Evolutionary conservation across 208 protist genomes (phyloP).

Genomic region (Trypanosoma mega): DNA sequence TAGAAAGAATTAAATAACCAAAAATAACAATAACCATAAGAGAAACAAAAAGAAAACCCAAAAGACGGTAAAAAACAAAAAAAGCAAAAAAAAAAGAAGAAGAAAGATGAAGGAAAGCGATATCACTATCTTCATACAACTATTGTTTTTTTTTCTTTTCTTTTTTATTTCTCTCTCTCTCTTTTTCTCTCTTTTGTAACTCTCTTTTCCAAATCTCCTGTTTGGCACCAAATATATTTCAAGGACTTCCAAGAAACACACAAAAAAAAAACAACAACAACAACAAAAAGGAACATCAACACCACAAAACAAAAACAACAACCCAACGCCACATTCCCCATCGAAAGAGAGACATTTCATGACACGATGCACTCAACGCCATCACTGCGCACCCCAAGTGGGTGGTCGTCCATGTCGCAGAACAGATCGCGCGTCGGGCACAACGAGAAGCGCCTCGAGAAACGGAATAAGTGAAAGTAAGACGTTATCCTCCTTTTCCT

Average conservation of each 20-base stretch:
- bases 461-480: conserved; percentile 71
- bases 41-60: not conserved
- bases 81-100: not conserved
- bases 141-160: not conserved
- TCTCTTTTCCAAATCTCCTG: too few species aligned
- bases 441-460: conserved; percentile 74
- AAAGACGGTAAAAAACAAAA: not conserved
- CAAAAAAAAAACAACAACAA: too few species aligned
- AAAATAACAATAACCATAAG: not conserved
- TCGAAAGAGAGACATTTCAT: not conserved
- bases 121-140: not conserved
- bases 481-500: conserved; percentile 55
- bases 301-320: too few species aligned
- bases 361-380: too few species aligned
- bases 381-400: too few species aligned
- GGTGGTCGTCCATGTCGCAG: conserved; percentile 46
- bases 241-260: too few species aligned
- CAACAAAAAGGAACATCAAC: too few species aligned
- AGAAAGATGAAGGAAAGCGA: not conserved
- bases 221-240: too few species aligned
- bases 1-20: not conserved
- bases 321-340: too few species aligned
- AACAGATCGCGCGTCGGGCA: conserved; percentile 81
- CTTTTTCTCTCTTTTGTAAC: too few species aligned
- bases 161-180: too few species aligned